These are phyloP conservation scores for Panicum hallii DNA, from an alignment of 202 grass and related monocot genomes.

Conservation along the genomic window DNA sequence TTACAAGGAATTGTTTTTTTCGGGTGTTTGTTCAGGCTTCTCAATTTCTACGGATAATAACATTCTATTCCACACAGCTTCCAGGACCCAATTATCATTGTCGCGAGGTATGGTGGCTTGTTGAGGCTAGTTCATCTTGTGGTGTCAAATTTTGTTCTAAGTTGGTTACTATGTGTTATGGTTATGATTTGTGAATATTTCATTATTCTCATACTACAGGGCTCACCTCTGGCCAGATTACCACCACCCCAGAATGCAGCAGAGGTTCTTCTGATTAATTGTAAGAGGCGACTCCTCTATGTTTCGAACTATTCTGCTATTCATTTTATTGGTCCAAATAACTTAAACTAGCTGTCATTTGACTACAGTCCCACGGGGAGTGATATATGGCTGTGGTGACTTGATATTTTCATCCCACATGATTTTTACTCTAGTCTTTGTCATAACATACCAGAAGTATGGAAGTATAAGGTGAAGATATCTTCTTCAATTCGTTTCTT, in stretches of 20 bases:
- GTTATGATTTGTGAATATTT: conserved; percentile 11
- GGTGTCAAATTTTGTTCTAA: neutral
- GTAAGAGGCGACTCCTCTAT: conserved; percentile 44
- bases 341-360: conserved; percentile 11
- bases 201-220: conserved; percentile 44
- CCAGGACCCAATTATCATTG: conserved; percentile 95
- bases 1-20: conserved; percentile 4
- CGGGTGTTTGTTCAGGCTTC: conserved; percentile 59
- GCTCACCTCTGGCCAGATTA: conserved; percentile 71
- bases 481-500: neutral
- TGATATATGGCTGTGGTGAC: conserved; percentile 88
- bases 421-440: conserved; percentile 92
- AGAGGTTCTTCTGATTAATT: conserved; percentile 82
- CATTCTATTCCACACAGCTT: conserved; percentile 93
- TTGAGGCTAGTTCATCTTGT: neutral
- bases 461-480: conserved; percentile 68
- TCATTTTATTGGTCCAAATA: conserved; percentile 7
- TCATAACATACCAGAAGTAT: conserved; percentile 86
- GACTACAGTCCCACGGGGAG: conserved; percentile 72
- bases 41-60: conserved; percentile 79
- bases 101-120: conserved; percentile 61
- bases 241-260: conserved; percentile 62
- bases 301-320: neutral
- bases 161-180: neutral
- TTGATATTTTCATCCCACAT: conserved; percentile 96